A percentile compares a stretch with the other conserved stretches of the same genome.
Evolutionary conservation across 306 rosid genomes (phyloP).

Genomic region (Medicago ruthenica): DNA sequence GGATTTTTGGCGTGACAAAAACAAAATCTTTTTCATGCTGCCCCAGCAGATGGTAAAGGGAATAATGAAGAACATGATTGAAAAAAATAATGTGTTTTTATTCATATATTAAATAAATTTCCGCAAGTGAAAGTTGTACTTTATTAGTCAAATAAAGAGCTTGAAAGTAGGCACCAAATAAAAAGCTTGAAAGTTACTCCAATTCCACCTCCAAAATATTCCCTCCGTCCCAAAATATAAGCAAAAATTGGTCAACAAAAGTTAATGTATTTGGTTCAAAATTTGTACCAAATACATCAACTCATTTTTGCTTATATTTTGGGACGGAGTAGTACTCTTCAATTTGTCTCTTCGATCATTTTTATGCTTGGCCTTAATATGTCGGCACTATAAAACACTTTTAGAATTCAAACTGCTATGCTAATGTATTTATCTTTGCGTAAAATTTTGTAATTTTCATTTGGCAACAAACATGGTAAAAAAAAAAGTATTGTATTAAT

Average conservation of each 20-base stretch:
- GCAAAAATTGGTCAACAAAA: no score
- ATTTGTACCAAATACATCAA: no score
- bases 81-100: background rate
- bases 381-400: no score
- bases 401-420: no score
- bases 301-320: no score
- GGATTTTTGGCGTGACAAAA: constrained; percentile 8
- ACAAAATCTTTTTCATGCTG: background rate
- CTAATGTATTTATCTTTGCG: no score
- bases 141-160: constrained; percentile 15
- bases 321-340: background rate
- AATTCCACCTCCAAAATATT: constrained; percentile 1
- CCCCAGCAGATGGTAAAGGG: background rate
- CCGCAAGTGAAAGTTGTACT: background rate
- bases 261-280: no score
- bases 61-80: background rate
- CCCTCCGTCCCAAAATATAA: no score
- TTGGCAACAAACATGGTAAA: background rate
- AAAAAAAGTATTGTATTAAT: no score
- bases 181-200: constrained; percentile 49
- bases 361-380: no score
- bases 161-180: background rate
- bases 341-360: background rate
- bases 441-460: background rate
- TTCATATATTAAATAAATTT: constrained; percentile 13